Conservation (phyloP, 345 rosid genomes). For the Salix brachista region DNA sequence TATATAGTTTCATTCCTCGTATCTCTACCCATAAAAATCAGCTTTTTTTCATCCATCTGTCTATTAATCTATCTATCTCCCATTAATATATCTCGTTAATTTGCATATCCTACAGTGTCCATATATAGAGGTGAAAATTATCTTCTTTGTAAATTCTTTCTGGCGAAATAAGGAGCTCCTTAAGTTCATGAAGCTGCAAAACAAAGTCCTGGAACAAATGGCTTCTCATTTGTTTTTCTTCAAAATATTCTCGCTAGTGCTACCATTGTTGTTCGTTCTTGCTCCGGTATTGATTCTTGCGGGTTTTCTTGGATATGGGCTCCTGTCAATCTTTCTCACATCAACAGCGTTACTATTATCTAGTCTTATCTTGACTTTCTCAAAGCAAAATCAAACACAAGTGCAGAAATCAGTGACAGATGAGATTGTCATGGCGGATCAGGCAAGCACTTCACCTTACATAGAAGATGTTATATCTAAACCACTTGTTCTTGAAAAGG, state of each 20-base stretch:
- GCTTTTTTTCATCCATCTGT: too few relatives aligned
- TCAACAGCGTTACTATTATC: conserved; percentile 32
- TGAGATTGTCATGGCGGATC: conserved; percentile 10
- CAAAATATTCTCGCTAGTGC: conserved; percentile 26
- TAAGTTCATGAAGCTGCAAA: conserved; percentile 28
- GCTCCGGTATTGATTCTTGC: conserved; percentile 19
- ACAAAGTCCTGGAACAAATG: conserved; percentile 19
- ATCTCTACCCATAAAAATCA: too few relatives aligned
- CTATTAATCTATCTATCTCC: too few relatives aligned
- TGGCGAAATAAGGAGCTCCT: neutral
- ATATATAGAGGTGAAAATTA: neutral
- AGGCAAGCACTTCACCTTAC: neutral
- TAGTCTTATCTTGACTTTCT: conserved; percentile 21
- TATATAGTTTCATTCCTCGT: too few relatives aligned
- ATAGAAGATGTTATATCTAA: neutral
- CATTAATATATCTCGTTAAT: too few relatives aligned
- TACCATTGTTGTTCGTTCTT: conserved; percentile 29
- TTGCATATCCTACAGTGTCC: neutral
- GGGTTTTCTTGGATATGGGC: conserved; percentile 29
- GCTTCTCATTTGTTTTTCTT: conserved; percentile 24
- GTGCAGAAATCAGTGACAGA: conserved; percentile 10
- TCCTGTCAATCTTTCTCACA: conserved; percentile 30
- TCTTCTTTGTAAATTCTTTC: neutral
- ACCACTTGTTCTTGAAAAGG: neutral
- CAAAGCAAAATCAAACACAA: conserved; percentile 16